Base-by-base conservation (phyloP, 139 green algal species). In the Pedinophyceae sp. region DNA sequence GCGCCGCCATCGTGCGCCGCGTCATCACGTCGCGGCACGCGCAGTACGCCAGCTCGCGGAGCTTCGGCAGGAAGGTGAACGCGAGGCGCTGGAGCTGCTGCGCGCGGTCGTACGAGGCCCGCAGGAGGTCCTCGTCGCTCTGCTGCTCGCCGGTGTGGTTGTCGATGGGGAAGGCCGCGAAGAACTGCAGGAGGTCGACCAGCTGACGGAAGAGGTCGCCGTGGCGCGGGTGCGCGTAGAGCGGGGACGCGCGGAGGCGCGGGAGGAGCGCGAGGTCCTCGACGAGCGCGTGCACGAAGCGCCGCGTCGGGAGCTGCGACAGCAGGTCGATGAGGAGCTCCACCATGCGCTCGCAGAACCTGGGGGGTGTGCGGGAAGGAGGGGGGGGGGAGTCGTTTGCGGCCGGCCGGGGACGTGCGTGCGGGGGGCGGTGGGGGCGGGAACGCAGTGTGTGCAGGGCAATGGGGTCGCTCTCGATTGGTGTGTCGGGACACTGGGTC, bases 311-410 rank as follows among this genome's bases (percentile, higher is more conserved):
- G 43, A 94, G 73, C 69, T 93, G 86, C 20, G 71, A 83, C 23
- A 97, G 69, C 59, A 98, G 70, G 64, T 95, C 86, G 4, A 85
- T 78, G 5, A 94, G 46, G 38, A 95, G 76, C 74, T 94, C 83
- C 19, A 93, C 50, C 57, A 86, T 93, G 22, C 81, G 79, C 79
- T 95, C 85, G 59, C 76, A 89, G 61, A 84, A 84, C 29, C 74
- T n/a, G n/a, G n/a, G n/a, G n/a, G n/a, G n/a, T n/a, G n/a, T n/a
- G n/a, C n/a, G n/a, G n/a, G n/a, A n/a, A n/a, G n/a, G n/a, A n/a
- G n/a, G n/a, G n/a, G n/a, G n/a, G n/a, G n/a, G n/a, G n/a, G n/a
- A n/a, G n/a, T n/a, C n/a, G n/a, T n/a, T n/a, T n/a, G n/a, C n/a
- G n/a, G n/a, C n/a, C n/a, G n/a, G n/a, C n/a, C n/a, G n/a, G n/a